Conservation (phyloP, 2,329 filamentous ascomycete species). For the Clonostachys byssicola region DNA sequence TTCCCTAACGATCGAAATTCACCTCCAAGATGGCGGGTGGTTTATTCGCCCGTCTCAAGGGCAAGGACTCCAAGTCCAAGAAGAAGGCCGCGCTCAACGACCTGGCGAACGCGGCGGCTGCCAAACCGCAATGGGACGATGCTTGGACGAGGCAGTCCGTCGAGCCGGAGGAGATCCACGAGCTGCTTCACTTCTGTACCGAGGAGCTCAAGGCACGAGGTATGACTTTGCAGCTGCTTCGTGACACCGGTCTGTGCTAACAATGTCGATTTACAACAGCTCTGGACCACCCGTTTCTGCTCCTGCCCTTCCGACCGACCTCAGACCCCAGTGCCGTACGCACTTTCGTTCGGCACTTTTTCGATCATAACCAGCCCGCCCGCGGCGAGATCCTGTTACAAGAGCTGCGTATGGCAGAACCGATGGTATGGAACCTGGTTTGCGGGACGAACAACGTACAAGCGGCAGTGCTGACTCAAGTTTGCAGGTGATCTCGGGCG, state of each 20-base stretch:
- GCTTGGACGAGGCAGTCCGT: conserved; percentile 80
- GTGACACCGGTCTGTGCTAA: conserved; percentile 9
- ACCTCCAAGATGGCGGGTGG: conserved; percentile 42
- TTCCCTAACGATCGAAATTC: not conserved
- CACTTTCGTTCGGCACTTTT: conserved; percentile 90
- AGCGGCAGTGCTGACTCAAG: conserved; percentile 1
- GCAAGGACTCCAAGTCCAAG: conserved; percentile 63
- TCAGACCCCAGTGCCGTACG: conserved; percentile 89
- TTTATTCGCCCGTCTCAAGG: conserved; percentile 64
- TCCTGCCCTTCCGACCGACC: conserved; percentile 89
- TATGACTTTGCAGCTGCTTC: conserved; percentile 38
- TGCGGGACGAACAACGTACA: not conserved
- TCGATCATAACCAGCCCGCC: conserved; percentile 63
- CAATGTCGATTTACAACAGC: conserved; percentile 41
- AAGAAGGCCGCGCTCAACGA: conserved; percentile 61
- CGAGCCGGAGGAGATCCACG: conserved; percentile 85
- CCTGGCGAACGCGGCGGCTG: conserved; percentile 45
- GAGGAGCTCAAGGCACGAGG: conserved; percentile 91
- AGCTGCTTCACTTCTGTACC: conserved; percentile 80
- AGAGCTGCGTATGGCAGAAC: conserved; percentile 88
- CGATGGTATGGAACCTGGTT: conserved; percentile 63
- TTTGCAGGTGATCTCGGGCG: conserved; percentile 78
- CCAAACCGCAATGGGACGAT: conserved; percentile 80
- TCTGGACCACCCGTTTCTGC: conserved; percentile 85
- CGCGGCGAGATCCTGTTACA: conserved; percentile 70